These are phyloP conservation scores for Hypoxylon sp. DNA, from an alignment of 2,329 filamentous ascomycete species.

Conservation along the genomic window DNA sequence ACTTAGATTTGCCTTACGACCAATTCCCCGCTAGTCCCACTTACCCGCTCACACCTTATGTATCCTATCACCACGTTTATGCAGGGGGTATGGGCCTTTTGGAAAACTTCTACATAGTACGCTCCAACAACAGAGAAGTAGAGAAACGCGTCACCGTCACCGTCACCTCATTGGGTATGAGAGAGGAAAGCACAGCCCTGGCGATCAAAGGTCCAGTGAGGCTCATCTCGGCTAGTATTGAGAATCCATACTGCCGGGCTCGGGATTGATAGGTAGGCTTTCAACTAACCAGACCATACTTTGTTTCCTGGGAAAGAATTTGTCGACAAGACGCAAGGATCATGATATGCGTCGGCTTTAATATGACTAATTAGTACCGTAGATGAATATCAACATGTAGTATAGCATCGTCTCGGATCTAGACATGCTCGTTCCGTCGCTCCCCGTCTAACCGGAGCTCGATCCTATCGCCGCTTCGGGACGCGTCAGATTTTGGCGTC, in stretches of 20 bases:
- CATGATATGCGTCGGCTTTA: constrained; percentile 1
- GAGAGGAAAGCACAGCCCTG: constrained; percentile 3
- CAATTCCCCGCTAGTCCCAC: constrained; percentile 33
- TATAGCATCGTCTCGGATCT: constrained; percentile 34
- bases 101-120: constrained; percentile 8
- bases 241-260: constrained; percentile 16
- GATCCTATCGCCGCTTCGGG: constrained; percentile 12
- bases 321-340: constrained; percentile 28
- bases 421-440: constrained; percentile 30
- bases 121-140: constrained; percentile 9
- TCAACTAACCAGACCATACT: constrained; percentile 3
- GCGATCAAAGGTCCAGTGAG: constrained; percentile 10
- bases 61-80: constrained; percentile 40
- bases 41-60: constrained; percentile 25
- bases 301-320: constrained; percentile 12
- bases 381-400: constrained; percentile 15
- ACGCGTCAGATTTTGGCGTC: constrained; percentile 40
- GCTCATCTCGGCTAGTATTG: constrained; percentile 17
- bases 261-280: neutral
- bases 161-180: neutral
- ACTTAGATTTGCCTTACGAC: constrained; percentile 31
- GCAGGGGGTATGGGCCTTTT: constrained; percentile 23
- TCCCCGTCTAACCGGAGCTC: constrained; percentile 25
- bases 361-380: constrained; percentile 32
- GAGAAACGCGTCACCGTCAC: constrained; percentile 32